Evolutionary conservation across 306 rosid genomes (phyloP), one percentile per base, ranked within the genome.

Genomic region (Mimosa pudica): DNA sequence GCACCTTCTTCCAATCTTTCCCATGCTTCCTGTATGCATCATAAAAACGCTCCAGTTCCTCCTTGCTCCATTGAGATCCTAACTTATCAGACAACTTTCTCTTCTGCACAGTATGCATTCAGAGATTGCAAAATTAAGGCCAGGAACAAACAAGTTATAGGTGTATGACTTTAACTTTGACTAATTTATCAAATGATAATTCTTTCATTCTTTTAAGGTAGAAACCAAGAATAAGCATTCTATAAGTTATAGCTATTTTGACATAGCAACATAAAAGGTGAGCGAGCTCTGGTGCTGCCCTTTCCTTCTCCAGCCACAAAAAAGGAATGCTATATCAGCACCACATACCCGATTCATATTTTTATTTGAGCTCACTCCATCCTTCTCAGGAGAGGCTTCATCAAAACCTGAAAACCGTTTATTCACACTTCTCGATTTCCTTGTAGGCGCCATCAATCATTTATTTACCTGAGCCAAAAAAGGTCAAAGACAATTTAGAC

Each of bases 41-140:
- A 84, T 94, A 94, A 86, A 94, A 94, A 11, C 74, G 84, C 87
- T 83, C 82, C 67, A 94, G 82, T 79, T 94, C 98, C 83, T 81
- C 93, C 85, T 87, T 87, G 85, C 84, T 91, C 98, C 98, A 94
- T 79, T 87, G 93, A 61, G 93, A 78, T 85, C 98, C 98, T 82
- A 92, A 80, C 83, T 89, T 90, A 79, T 92, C 94, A 45, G 94
- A 82, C 82, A 90, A 79, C 75, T 89, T 94, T 84, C 82, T 92
- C 90, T 91, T 94, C 98, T 94, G 82, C 10, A 11, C 73, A 85
- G 57, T 41, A 7, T 20, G 44, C 32, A 80, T 48, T 70, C 52
- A 72, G 72, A 67, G 79, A 76, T 45, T 66, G 60, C 20, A 76
- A 66, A 32, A 60, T 44, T 47, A 78, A 30, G 42, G 66, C 70